Evolutionary conservation across 176 grass and related monocot species (phyloP).

Genomic region (Avena insularis): DNA sequence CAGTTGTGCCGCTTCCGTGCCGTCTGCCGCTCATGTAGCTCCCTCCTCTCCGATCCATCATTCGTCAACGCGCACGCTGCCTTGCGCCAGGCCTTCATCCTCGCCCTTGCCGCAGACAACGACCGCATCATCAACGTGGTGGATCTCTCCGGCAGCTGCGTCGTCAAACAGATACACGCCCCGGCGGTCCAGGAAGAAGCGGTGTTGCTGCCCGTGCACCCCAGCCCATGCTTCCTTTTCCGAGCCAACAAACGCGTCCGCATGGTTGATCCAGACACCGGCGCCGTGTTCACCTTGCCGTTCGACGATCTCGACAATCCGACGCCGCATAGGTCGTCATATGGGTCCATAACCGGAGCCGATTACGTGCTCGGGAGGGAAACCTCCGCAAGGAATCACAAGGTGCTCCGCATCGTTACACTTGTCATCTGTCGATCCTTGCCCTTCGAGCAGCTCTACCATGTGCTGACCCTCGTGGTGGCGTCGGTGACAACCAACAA

Average conservation of each 20-base stretch:
- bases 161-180: not conserved
- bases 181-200: not conserved
- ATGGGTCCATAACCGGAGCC: accelerated
- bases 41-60: not conserved
- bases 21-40: not conserved
- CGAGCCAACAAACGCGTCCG: not conserved
- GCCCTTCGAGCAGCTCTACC: not conserved
- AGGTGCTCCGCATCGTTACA: not conserved
- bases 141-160: not conserved
- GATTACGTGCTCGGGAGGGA: not conserved
- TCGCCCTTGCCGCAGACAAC: not conserved
- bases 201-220: not conserved
- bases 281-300: not conserved
- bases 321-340: not conserved
- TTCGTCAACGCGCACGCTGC: not conserved
- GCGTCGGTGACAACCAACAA: not conserved
- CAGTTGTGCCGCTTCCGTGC: not conserved
- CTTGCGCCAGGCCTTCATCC: not conserved
- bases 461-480: not conserved
- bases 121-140: not conserved
- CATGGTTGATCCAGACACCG: not conserved
- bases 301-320: not conserved
- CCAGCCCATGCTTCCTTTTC: not conserved
- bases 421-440: not conserved
- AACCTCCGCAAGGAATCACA: not conserved